Base-by-base conservation (phyloP, 2,329 filamentous ascomycete species). In the Colletotrichum sojae region DNA sequence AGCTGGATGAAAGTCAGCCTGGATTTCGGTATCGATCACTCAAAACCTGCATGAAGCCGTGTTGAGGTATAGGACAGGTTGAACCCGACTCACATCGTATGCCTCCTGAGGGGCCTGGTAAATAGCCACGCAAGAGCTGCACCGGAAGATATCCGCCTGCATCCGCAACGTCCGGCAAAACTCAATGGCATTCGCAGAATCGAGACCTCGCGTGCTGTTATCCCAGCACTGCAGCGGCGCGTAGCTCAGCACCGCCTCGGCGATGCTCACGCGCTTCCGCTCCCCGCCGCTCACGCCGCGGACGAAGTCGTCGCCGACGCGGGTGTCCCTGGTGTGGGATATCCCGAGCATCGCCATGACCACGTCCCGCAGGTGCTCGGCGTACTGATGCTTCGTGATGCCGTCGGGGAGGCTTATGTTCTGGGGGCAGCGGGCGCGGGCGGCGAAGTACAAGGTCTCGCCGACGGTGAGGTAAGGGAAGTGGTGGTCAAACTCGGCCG, bases 401-500 rank as follows among this genome's bases (percentile, higher is more conserved):
- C 85, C 85, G 10, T 60, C 51, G 13, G 82, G 82, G n/a, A 84
- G 84, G n/a, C 83, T 79, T 55, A 51, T 69, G 40, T 80, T 76
- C 45, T 81, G 79, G 0, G 86, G 85, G 18, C 84, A 81, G 64
- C 86, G 79, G n/a, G 88, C 86, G 8, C 84, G 80, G 3, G 89
- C 88, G 22, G 89, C 89, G 64, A 90, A 90, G 71, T 83, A 85
- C 13, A 91, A 81, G 0, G 89, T 91, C 71, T 91, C 86, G 59
- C 87, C 88, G 18, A 90, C 88, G 4, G 84, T 86, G 70, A 91
- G 77, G 72, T 84, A 83, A 1, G 88, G 86, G 70, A 90, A 90
- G 74, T 90, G 88, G 6, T 88, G 85, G 74, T 92, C 90, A 18
- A 89, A 88, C 76, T 91, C 89, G 46, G 89, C 88, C 0, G 88